Base-by-base conservation (phyloP, 768 basidiomycete species). In the Gloeophyllum trabeum region DNA sequence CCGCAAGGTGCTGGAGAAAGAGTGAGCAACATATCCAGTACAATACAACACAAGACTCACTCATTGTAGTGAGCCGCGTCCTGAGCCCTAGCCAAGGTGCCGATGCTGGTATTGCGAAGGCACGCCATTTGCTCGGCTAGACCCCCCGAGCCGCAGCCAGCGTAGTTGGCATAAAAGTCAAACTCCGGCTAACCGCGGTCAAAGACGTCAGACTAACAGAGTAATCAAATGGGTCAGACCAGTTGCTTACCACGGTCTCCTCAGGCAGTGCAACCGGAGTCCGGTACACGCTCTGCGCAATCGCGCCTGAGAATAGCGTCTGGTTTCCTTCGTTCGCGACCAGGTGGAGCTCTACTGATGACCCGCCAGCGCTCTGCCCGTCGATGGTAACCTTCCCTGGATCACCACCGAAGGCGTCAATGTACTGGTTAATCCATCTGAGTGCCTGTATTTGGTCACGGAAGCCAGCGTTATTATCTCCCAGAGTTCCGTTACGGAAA, bases 211-310 rank as follows among this genome's bases (percentile, higher is more conserved):
- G n/a, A n/a, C n/a, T n/a, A n/a, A n/a, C n/a, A n/a, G 37, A 6
- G 14, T 35, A 23, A 24, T 3, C 37, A 22, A 16, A 34, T 25
- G 41, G 18, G 20, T 20, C 10, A 18, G 22, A 19, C 6, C 10
- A 37, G 18, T 20, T 16, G 32, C 18, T 14, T 16, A 80, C 78
- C 59, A 63, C 53, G 44, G 73, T 71, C 51, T 79, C 63, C 42
- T 72, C 69, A 0, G 73, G 69, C 1, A 61, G 59, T 0, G 76
- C 67, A 36, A 79, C 41, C 3, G 75, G 71, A 0, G 66, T 60
- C 14, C 79, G 59, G 48, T 63, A 76, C 18, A 79, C 69, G 49
- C 77, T 80, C 54, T 82, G 79, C 1, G 69, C 73, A 47, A 81
- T 80, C 6, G 72, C 79, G 10, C 61, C 62, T 7, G 61, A 58